Base-by-base conservation (phyloP, 106 monocot genomes). In the Iris macrosiphon region DNA sequence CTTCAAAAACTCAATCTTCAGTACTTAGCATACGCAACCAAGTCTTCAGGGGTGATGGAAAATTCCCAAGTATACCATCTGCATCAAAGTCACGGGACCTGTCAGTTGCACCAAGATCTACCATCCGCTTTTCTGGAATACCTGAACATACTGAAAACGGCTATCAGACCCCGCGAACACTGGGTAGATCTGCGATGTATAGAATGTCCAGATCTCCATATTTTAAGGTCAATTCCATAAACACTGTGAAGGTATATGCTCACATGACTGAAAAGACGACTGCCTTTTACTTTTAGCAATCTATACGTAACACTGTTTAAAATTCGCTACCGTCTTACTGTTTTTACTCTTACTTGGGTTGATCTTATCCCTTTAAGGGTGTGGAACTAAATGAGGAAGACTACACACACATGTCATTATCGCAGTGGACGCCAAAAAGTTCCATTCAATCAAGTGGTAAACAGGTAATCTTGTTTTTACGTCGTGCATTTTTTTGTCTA, bases 171-270 rank as follows among this genome's bases (percentile, higher is more conserved):
- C 75, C 76, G 41, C 72, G 68, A 63, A 26, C 62, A 49, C 64
- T 17, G n/a, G 84, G 82, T 11, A 67, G 77, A 63, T 75, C 87
- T 55, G 77, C 82, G 16, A 74, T 87, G 31, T 71, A 75, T 44
- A 79, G 52, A 72, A 69, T 80, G 71, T 72, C 80, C 24, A 61
- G 80, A 51, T 83, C 83, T 73, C 87, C 86, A 49, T 77, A 72
- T 74, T 71, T 77, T 66, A 83, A 76, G 60, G 68, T 52, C n/a
- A 21, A 39, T 39, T 30, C 8, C 4, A 56, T 7, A 2, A 9
- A 22, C 13, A 56, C 4, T 25, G n/a, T 37, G 31, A 4, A 14
- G 56, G 22, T 24, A 14, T 39, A 15, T 34, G 26, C 26, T 34
- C 33, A 42, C 25, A 7, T 16, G 21, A 40, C n/a, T n/a, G n/a